Evolutionary conservation across 352 stramenopile species (phyloP), one percentile per base, ranked within the genome.

Genomic region (Ophiocytium majus): DNA sequence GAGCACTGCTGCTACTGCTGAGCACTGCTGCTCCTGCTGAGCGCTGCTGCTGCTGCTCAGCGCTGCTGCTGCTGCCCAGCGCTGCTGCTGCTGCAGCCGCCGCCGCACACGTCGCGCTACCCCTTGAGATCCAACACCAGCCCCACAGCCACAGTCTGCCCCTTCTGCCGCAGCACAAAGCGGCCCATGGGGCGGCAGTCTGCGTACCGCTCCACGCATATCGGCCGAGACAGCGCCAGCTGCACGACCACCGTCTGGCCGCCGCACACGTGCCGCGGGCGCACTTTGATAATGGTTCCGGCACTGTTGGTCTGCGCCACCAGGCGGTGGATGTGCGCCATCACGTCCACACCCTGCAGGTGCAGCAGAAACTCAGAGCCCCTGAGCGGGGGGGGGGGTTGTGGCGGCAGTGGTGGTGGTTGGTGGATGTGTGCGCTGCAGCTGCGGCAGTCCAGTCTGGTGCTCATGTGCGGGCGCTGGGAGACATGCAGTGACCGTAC

Each of bases 281-380:
- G 28, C 1, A 66, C 43, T 66, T 83, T 83, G n/a, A 81, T 86
- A 10, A 91, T 90, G 28, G 90, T 90, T 10, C 83, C 83, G 0
- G 80, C 78, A 32, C 63, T 86, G 63, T 83, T 86, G 31, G 83
- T 86, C 31, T 81, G 79, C 43, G 83, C 79, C 10, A 86, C 50
- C 5, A 86, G 83, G 76, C 84, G 84, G 80, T 50, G 79, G 80
- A 64, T 78, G 79, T 86, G 83, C 32, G 82, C 83, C 80, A 80
- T 84, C 31, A 93, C 88, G 86, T 94, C 92, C 63, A 95, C 88
- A 81, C 88, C 91, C 82, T 94, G 91, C 90, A 95, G 92, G 79
- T 95, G 92, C 66, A 94, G 90, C 63, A 93, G 82, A 10, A 92
- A 92, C 78, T 92, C 89, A 9, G 91, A 91, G 50, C 92, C 92